Conservation (phyloP, 495 filamentous ascomycete species). For the Hyaloscypha variabilis region DNA sequence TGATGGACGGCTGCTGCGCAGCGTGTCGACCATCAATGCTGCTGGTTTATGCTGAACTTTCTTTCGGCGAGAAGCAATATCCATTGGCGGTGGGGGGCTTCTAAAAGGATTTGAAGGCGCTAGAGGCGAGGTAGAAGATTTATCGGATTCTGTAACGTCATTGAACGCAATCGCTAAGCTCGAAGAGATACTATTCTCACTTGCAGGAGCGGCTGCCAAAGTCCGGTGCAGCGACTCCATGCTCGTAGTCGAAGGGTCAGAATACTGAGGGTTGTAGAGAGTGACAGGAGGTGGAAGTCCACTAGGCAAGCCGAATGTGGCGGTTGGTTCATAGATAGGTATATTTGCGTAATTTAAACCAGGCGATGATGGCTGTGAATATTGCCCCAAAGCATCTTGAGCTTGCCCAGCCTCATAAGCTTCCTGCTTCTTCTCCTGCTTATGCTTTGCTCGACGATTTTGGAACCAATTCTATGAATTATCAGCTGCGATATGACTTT, state of each 20-base stretch:
- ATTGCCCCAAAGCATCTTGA: constrained; percentile 19
- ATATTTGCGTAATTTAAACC: constrained; percentile 21
- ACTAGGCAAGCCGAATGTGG: constrained; percentile 4
- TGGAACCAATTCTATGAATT: constrained; percentile 82
- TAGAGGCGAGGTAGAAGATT: constrained; percentile 22
- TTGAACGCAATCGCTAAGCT: too few species aligned
- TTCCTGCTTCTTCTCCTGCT: constrained; percentile 33
- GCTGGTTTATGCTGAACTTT: constrained; percentile 30
- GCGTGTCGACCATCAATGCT: constrained; percentile 19
- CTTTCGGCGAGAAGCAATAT: constrained; percentile 31
- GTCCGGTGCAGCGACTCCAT: constrained; percentile 31
- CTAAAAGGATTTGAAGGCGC: constrained; percentile 27
- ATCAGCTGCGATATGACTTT: not conserved
- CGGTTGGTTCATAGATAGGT: constrained; percentile 6
- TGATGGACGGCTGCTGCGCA: constrained; percentile 20
- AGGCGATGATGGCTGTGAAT: constrained; percentile 31
- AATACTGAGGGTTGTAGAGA: constrained; percentile 30
- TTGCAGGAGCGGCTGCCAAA: constrained; percentile 23
- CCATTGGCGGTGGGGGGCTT: constrained; percentile 29
- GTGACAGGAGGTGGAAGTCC: constrained; percentile 24
- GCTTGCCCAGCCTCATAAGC: constrained; percentile 26
- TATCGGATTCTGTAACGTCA: too few species aligned
- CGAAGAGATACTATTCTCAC: constrained; percentile 5
- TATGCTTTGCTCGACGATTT: constrained; percentile 61
- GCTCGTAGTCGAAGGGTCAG: constrained; percentile 24